Base-by-base conservation (phyloP, 192 early-diverging fungal genomes). In the Coemansia pectinata region DNA sequence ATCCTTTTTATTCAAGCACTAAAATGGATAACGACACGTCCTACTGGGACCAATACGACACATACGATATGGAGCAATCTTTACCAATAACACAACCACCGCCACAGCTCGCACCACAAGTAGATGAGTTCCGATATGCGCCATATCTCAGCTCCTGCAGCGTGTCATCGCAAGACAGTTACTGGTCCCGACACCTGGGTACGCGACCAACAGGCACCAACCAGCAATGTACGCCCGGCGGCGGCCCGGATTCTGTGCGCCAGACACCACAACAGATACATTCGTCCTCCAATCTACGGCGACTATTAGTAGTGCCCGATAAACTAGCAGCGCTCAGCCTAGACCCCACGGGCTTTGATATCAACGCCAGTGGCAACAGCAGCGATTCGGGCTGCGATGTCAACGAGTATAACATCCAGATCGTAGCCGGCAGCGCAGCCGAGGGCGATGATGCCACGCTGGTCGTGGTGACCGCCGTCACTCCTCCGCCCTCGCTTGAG, bases 41-140 rank as follows among this genome's bases (percentile, higher is more conserved):
- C 8, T 83, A 83, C 25, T 83, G 81, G 81, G 81, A 78, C 40
- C 76, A 65, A 39, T 83, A 83, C 59, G 72, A 71, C 65, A 52
- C 19, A 10, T 62, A 50, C 11, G 52, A 55, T 11, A 55, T 27
- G 25, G 52, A 27, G 23, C 52, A 55, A 29, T 55, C 52, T 0
- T 27, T 55, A 27, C 25, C 52, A 5, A 27, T 27, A 55, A 27
- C 52, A 31, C 52, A 55, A 27, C 52, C 52, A 29, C 59, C 21
- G 25, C 62, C 25, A 0, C 62, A 42, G 23, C 23, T 27, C 25
- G 40, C 40, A 11, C 38, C 62, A 19, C 62, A 9, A 2, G 40
- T 14, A 44, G 62, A 41, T 8, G 38, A 44, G 52, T 55, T 55
- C 27, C 52, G 52, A 55, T 55, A 55, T 4, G 52, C 52, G 14